Base-by-base conservation (phyloP, 2,329 filamentous ascomycete species). In the Fusarium sororula region DNA sequence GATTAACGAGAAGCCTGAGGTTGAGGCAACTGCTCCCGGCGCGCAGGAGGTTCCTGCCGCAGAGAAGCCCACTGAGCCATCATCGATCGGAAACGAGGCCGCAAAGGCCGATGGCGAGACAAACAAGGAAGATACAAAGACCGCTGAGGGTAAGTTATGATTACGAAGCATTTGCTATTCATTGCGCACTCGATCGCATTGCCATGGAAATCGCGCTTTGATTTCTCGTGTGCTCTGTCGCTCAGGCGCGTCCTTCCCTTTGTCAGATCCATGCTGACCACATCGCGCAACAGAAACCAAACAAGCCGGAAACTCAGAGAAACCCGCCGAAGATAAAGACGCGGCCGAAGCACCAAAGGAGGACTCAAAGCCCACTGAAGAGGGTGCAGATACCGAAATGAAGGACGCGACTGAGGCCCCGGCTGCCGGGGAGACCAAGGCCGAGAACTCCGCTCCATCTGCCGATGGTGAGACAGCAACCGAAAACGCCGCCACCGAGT, bases 341-440 rank as follows among this genome's bases (percentile, higher is more conserved):
- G 74, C 81, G 70, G 74, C 72, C 63, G 79, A 80, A n/a, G 75
- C 79, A 63, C 37, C 77, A n/a, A 74, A 77, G 22, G 73, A 78
- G 47, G 73, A 74, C 41, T 72, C 71, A 53, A 79, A 78, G 56
- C 53, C 76, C 30, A 66, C 72, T 28, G 75, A 74, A 24, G 79
- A 82, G 39, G 76, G 73, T 50, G 68, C 58, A 54, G 84, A 86
- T 73, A 89, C 88, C 17, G 93, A 95, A 81, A 93, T 78, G 72
- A 81, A 83, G 63, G 81, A 83, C 77, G 80, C 77, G 54, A 71
- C 78, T 28, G 79, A 83, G 68, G 77, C 78, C 6, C 68, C 77
- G 45, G 75, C 76, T 35, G 73, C 79, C 72, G 79, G 81, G 64
- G 77, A 78, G 55, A 80, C 77, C 48, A 74, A 77, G 28, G 75